A percentile compares a stretch with the other conserved stretches of the same genome.
Conservation (phyloP, 2,329 filamentous ascomycete species). For the Diaporthe humulicola region DNA sequence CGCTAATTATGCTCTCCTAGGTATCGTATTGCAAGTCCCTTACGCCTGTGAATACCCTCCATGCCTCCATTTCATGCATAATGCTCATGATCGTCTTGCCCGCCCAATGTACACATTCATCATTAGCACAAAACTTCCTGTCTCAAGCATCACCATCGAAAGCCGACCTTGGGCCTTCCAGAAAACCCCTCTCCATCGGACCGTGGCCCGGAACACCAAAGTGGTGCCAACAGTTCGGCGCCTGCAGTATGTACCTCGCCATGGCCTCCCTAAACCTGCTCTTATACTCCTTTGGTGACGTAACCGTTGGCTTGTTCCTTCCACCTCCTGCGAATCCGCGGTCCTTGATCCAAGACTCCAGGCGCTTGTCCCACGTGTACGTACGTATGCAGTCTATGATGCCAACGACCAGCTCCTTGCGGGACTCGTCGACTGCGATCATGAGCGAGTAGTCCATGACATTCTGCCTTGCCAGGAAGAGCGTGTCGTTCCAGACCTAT, state of each 20-base stretch:
- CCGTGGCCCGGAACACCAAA: constrained; percentile 60
- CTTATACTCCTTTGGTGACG: constrained; percentile 97
- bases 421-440: constrained; percentile 94
- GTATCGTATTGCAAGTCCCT: neutral
- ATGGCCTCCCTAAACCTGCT: constrained; percentile 96
- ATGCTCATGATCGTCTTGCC: neutral
- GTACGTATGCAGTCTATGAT: constrained; percentile 99
- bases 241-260: constrained; percentile 83
- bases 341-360: constrained; percentile 99
- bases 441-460: constrained; percentile 99
- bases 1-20: constrained; percentile 20
- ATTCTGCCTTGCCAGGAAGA: constrained; percentile 94
- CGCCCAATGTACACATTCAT: neutral
- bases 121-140: neutral
- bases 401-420: constrained; percentile 93
- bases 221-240: constrained; percentile 82
- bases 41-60: neutral
- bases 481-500: constrained; percentile 90
- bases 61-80: constrained; percentile 1
- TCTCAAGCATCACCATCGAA: constrained; percentile 19
- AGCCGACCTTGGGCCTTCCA: constrained; percentile 22
- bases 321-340: constrained; percentile 84
- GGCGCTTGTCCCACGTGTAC: constrained; percentile 99
- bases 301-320: constrained; percentile 91
- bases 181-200: constrained; percentile 42